phyloP scores from a whole-genome alignment of 257 asterid genomes.

The Solanum tarapatanum region DNA sequence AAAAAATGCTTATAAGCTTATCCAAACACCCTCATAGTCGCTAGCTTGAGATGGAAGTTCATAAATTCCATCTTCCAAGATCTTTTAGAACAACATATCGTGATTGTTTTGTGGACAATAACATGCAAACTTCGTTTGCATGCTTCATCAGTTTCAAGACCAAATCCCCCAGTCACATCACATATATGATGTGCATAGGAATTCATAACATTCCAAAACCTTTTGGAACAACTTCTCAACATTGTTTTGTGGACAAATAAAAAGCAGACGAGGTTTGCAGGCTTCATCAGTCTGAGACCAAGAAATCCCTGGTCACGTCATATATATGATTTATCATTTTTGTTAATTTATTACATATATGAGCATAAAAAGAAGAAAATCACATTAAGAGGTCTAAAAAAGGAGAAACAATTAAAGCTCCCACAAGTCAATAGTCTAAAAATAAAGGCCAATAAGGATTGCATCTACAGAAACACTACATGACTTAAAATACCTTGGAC shows the following conservation, averaged over 20 bases:
- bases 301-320: background rate
- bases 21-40: too few relatives aligned
- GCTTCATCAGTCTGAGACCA: background rate
- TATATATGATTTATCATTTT: background rate
- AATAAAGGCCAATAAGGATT: background rate
- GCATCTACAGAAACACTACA: background rate
- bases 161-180: background rate
- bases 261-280: background rate
- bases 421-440: background rate
- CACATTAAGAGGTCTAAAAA: background rate
- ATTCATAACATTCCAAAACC: background rate
- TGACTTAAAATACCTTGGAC: constrained; percentile 32
- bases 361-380: background rate
- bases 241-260: background rate
- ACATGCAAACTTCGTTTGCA: background rate
- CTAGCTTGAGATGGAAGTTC: too few relatives aligned
- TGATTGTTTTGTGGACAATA: background rate
- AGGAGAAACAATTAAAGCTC: background rate
- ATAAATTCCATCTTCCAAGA: background rate
- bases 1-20: too few relatives aligned
- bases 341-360: background rate
- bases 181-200: background rate
- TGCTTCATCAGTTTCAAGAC: background rate
- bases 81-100: background rate
- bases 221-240: background rate